Evolutionary conservation across 2,329 filamentous ascomycete genomes (phyloP).

Genomic region (Pseudopyrenochaeta lycopersici): DNA sequence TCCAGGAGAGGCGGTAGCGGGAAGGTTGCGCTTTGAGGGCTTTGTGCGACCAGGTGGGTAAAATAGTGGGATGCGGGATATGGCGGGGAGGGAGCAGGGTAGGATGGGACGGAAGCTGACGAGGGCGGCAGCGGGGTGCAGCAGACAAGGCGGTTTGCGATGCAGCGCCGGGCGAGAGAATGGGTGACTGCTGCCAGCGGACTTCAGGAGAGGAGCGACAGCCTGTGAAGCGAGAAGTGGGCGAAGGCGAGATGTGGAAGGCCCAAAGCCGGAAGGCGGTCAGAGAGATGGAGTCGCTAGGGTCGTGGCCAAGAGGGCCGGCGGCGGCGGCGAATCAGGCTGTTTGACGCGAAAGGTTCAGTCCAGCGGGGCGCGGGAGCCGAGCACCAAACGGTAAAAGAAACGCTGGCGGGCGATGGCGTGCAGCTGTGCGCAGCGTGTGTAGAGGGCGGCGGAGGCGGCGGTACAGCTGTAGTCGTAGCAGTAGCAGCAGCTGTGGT

Average conservation of each 20-base stretch:
- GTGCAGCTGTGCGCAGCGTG: not conserved
- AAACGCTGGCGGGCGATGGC: conserved; percentile 9
- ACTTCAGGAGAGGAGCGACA: conserved; percentile 14
- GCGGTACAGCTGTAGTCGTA: too few relatives aligned
- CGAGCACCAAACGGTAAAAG: conserved; percentile 30
- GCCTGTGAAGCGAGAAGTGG: conserved; percentile 25
- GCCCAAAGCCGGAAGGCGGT: conserved; percentile 37
- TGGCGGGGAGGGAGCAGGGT: conserved; percentile 40
- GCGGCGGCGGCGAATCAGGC: conserved; percentile 36
- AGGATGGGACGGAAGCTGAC: conserved; percentile 22
- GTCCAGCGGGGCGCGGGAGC: conserved; percentile 25
- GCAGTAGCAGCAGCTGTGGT: conserved; percentile 21
- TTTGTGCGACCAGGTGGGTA: conserved; percentile 35
- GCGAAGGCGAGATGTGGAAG: conserved; percentile 25
- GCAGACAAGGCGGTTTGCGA: conserved; percentile 8
- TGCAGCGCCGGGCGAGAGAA: conserved; percentile 11
- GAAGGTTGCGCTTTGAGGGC: conserved; percentile 22
- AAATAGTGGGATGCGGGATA: conserved; percentile 33
- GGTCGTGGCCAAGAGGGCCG: conserved; percentile 30
- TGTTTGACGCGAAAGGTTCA: conserved; percentile 21
- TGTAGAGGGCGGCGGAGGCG: not conserved
- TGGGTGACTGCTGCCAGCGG: conserved; percentile 17
- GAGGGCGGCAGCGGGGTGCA: conserved; percentile 10
- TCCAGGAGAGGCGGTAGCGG: conserved; percentile 15
- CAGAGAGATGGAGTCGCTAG: conserved; percentile 34